phyloP scores from a whole-genome alignment of 2,329 filamentous ascomycete genomes.

The Arachnomyces sp. region DNA sequence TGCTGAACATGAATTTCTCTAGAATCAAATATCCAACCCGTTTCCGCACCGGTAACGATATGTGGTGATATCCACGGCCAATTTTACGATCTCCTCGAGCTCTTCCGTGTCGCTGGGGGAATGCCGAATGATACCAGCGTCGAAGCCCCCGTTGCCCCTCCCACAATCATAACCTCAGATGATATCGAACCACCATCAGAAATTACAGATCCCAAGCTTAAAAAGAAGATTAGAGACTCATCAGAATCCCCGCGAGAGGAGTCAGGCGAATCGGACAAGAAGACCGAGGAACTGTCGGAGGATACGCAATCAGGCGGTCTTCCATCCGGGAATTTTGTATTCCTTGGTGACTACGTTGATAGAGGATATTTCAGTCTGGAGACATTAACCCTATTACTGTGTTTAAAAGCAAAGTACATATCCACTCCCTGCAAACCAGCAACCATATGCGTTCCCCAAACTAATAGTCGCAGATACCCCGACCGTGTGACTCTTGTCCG shows the following conservation, averaged over 20 bases:
- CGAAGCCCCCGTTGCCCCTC: conserved; percentile 58
- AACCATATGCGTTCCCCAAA: conserved; percentile 1
- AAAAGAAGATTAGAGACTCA: conserved; percentile 60
- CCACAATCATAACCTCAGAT: conserved; percentile 74
- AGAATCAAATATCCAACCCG: conserved; percentile 99
- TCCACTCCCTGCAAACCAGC: neutral
- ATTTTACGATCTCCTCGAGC: conserved; percentile 94
- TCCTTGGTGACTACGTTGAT: conserved; percentile 66
- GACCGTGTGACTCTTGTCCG: conserved; percentile 65
- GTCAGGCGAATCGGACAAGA: no score
- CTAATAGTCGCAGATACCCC: conserved; percentile 47
- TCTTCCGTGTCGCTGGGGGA: conserved; percentile 91
- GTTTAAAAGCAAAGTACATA: conserved; percentile 60
- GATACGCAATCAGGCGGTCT: conserved; percentile 21
- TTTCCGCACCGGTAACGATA: conserved; percentile 89
- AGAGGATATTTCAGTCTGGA: conserved; percentile 67
- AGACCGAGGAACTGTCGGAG: conserved; percentile 21
- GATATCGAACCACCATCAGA: conserved; percentile 85
- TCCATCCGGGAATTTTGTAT: conserved; percentile 62
- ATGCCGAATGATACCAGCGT: conserved; percentile 80
- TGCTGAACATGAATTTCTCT: conserved; percentile 12
- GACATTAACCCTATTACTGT: conserved; percentile 64
- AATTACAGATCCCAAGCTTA: conserved; percentile 79
- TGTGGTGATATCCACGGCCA: conserved; percentile 98
- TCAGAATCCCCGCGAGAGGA: conserved; percentile 15